These are phyloP conservation scores for Periconia digitata DNA, from an alignment of 2,329 filamentous ascomycete genomes.

Conservation along the genomic window DNA sequence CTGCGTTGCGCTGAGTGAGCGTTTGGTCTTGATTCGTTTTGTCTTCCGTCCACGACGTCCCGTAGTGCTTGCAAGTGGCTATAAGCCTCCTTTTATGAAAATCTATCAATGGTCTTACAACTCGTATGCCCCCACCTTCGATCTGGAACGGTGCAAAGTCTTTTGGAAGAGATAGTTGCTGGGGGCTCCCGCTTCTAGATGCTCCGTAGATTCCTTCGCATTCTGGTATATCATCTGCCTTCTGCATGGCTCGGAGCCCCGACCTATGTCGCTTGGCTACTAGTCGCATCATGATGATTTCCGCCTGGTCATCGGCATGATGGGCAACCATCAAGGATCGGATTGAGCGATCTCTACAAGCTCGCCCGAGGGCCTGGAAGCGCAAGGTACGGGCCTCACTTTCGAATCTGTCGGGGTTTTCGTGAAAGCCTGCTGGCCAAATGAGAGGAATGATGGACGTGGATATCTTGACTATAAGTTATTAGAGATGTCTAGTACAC, in stretches of 20 bases:
- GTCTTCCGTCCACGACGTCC: conserved; percentile 80
- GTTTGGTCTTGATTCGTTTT: conserved; percentile 76
- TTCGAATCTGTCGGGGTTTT: conserved; percentile 64
- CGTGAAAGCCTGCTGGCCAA: conserved; percentile 41
- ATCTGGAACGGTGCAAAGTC: conserved; percentile 31
- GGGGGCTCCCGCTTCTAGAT: conserved; percentile 46
- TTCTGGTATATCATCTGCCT: conserved; percentile 74
- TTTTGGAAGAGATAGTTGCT: too few species aligned
- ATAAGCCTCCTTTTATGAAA: conserved; percentile 75
- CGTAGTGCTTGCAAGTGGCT: conserved; percentile 69
- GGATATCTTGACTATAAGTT: conserved; percentile 26
- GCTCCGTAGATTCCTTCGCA: conserved; percentile 74
- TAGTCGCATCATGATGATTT: conserved; percentile 83
- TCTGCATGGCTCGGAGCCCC: conserved; percentile 72
- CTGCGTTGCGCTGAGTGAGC: conserved; percentile 77
- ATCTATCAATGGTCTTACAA: conserved; percentile 69
- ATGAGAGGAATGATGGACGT: conserved; percentile 39
- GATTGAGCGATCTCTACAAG: conserved; percentile 57
- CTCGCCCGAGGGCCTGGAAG: conserved; percentile 68
- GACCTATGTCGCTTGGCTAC: conserved; percentile 65
- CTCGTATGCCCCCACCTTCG: conserved; percentile 67
- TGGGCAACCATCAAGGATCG: conserved; percentile 75
- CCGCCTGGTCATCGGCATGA: conserved; percentile 87
- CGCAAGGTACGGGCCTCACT: conserved; percentile 71
- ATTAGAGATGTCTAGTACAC: conserved; percentile 10